Evolutionary conservation across 495 filamentous ascomycete genomes (phyloP).

Genomic region (Tuber borchii): DNA sequence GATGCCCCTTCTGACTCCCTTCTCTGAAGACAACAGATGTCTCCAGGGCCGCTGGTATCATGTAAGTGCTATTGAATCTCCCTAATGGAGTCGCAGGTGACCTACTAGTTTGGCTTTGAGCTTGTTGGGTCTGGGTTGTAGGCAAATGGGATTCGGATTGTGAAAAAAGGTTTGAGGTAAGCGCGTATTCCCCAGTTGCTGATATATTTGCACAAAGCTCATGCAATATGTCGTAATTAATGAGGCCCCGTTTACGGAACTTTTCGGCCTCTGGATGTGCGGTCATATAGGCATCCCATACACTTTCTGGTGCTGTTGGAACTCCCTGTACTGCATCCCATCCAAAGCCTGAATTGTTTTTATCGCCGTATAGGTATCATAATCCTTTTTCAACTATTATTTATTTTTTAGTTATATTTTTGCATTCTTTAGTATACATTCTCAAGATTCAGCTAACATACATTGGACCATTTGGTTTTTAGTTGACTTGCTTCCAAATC

Average conservation of each 20-base stretch:
- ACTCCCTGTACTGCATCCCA: background rate
- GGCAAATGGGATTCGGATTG: background rate
- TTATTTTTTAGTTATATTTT: background rate
- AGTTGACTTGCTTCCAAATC: background rate
- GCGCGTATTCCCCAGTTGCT: background rate
- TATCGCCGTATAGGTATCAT: background rate
- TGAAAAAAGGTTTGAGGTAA: background rate
- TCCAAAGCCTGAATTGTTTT: background rate
- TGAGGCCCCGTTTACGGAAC: background rate
- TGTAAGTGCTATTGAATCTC: no score
- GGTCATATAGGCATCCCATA: background rate
- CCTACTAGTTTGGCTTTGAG: no score
- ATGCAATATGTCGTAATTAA: background rate
- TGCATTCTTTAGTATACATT: background rate
- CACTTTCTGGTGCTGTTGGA: background rate
- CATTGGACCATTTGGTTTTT: background rate
- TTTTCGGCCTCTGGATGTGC: background rate
- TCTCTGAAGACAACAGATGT: no score
- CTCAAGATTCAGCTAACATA: background rate
- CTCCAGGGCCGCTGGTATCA: no score
- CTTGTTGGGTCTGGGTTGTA: background rate
- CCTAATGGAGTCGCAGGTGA: no score
- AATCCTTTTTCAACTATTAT: background rate
- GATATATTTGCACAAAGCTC: background rate
- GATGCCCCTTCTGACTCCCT: no score